Evolutionary conservation across 2,329 filamentous ascomycete species (phyloP).

Genomic region (Didymella segeticola): DNA sequence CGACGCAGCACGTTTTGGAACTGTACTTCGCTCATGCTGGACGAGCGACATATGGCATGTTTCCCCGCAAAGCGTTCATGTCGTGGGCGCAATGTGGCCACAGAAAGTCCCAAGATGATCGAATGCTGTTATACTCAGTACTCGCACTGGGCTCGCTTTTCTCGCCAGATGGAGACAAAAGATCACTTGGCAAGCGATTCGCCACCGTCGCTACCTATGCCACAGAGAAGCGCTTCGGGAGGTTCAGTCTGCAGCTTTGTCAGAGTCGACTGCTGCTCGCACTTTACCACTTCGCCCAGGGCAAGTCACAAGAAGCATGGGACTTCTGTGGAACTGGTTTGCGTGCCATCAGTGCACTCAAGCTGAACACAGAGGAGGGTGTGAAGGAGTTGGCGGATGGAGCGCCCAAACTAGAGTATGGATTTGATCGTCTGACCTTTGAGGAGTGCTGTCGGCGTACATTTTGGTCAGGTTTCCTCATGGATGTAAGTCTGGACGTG

Average conservation of each 20-base stretch:
- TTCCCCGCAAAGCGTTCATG: conserved; percentile 61
- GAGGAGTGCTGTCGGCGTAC: conserved; percentile 73
- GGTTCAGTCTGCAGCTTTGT: conserved; percentile 67
- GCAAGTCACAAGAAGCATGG: conserved; percentile 65
- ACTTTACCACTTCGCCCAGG: conserved; percentile 69
- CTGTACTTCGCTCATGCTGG: conserved; percentile 66
- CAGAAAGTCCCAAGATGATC: conserved; percentile 61
- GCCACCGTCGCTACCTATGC: conserved; percentile 65
- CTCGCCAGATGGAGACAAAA: conserved; percentile 55
- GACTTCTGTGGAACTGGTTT: conserved; percentile 70
- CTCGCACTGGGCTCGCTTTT: conserved; percentile 65
- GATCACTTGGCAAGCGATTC: conserved; percentile 56
- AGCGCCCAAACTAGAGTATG: conserved; percentile 60
- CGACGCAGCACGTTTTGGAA: conserved; percentile 60
- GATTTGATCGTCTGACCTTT: conserved; percentile 63
- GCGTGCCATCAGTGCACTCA: conserved; percentile 64
- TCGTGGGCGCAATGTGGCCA: conserved; percentile 59
- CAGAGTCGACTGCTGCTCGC: conserved; percentile 72
- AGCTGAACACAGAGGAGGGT: conserved; percentile 68
- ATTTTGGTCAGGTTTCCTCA: conserved; percentile 74
- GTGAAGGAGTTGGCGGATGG: conserved; percentile 53
- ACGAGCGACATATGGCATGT: conserved; percentile 62
- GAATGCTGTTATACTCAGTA: conserved; percentile 67
- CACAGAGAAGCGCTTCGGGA: conserved; percentile 58
- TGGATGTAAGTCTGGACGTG: conserved; percentile 62